phyloP scores from a whole-genome alignment of 31 red algal genomes.

The Asparagopsis taxiformis region DNA sequence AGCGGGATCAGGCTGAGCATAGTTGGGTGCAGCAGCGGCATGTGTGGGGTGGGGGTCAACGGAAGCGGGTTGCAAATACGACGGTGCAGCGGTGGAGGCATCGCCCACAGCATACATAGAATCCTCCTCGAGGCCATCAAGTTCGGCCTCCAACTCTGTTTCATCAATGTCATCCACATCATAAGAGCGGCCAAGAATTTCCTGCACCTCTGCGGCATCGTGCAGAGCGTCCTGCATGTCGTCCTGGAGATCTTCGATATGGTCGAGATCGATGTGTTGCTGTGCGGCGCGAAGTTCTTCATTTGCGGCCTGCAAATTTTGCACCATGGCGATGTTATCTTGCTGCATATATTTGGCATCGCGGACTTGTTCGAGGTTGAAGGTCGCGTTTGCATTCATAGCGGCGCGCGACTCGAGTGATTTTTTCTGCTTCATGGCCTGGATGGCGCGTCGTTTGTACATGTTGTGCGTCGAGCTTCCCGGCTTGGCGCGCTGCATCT shows the following conservation, averaged over 20 bases:
- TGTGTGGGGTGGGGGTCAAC: conserved; percentile 5
- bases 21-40: conserved; percentile 24
- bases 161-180: conserved; percentile 65
- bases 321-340: conserved; percentile 62
- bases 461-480: conserved; percentile 41
- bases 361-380: conserved; percentile 55
- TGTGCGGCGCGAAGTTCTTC: conserved; percentile 42
- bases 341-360: conserved; percentile 61
- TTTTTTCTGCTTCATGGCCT: conserved; percentile 66
- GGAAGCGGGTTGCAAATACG: conserved; percentile 41
- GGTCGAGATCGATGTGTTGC: conserved; percentile 55
- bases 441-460: conserved; percentile 64
- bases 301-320: conserved; percentile 42
- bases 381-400: conserved; percentile 51
- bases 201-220: conserved; percentile 52
- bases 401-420: conserved; percentile 36
- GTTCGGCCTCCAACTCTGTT: conserved; percentile 44
- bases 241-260: conserved; percentile 64
- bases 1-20: conserved; percentile 37
- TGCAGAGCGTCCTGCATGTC: conserved; percentile 60
- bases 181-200: conserved; percentile 60
- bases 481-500: conserved; percentile 60
- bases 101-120: conserved; percentile 34
- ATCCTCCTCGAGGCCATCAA: conserved; percentile 64
- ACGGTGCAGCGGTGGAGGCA: conserved; percentile 25